A percentile compares a stretch with the other conserved stretches of the same genome.
These are phyloP conservation scores for Coccomyxa sp. DNA, from an alignment of 139 green algal genomes.

Conservation along the genomic window DNA sequence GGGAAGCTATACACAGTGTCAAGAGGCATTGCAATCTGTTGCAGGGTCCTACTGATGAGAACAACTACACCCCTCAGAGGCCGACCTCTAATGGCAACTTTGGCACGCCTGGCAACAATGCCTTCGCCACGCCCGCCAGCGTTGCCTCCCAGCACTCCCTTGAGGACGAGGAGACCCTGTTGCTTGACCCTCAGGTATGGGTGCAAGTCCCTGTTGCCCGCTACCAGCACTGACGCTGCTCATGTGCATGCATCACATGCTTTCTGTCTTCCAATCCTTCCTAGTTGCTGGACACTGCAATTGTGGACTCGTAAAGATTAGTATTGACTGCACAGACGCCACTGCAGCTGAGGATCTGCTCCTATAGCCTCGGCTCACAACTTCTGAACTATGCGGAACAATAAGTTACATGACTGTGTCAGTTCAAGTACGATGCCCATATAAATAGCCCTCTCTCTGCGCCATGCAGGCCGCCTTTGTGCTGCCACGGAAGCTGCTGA, in stretches of 20 bases:
- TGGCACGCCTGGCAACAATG: not conserved
- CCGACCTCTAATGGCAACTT: not conserved
- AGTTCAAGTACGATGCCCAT: not conserved
- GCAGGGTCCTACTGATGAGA: too few relatives aligned
- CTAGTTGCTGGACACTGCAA: too few relatives aligned
- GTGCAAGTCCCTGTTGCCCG: too few relatives aligned
- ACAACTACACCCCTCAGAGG: not conserved
- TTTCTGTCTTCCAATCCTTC: too few relatives aligned
- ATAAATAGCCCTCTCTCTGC: too few relatives aligned
- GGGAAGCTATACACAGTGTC: too few relatives aligned
- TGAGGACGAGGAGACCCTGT: slow-evolving; percentile 28
- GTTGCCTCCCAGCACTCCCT: not conserved
- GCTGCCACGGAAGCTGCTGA: slow-evolving; percentile 27
- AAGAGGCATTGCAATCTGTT: too few relatives aligned
- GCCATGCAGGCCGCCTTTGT: slow-evolving; percentile 32
- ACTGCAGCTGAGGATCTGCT: slow-evolving; percentile 7
- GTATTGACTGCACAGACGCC: too few relatives aligned
- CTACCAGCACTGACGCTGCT: too few relatives aligned
- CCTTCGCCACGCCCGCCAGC: slow-evolving; percentile 10
- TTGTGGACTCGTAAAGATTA: too few relatives aligned
- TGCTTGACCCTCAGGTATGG: slow-evolving; percentile 29
- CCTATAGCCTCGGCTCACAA: not conserved
- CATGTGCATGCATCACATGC: too few relatives aligned
- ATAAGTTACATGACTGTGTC: not conserved
- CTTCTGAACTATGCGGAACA: not conserved